These are phyloP conservation scores for Lentinula novae-zelandiae DNA, from an alignment of 1,284 basidiomycete species.

Conservation along the genomic window DNA sequence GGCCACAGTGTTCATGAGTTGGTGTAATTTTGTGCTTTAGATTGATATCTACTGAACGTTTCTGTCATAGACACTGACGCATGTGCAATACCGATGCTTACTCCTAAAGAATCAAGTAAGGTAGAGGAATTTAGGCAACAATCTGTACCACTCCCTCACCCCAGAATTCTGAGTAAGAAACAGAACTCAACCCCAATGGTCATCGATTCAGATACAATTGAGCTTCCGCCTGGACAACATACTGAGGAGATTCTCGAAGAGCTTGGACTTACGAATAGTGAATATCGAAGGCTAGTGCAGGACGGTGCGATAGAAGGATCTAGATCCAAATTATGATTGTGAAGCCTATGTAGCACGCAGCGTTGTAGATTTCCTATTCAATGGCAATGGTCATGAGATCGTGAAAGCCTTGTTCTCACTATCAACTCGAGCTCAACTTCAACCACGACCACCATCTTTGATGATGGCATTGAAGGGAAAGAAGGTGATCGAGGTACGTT, in stretches of 20 bases:
- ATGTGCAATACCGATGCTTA: conserved; percentile 74
- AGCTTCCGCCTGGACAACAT: conserved; percentile 48
- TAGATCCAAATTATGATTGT: conserved; percentile 13
- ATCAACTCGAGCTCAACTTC: background rate
- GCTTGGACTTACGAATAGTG: conserved; percentile 36
- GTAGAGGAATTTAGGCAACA: conserved; percentile 29
- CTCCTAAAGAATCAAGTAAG: conserved; percentile 52
- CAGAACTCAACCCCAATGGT: conserved; percentile 13
- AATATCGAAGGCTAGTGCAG: conserved; percentile 32
- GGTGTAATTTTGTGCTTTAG: background rate
- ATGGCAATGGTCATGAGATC: background rate
- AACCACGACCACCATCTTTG: background rate
- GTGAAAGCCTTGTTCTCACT: background rate
- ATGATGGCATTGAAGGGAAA: conserved; percentile 9
- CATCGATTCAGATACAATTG: conserved; percentile 13
- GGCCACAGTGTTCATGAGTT: conserved; percentile 57
- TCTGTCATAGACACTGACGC: conserved; percentile 60
- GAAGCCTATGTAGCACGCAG: background rate
- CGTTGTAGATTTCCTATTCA: no score
- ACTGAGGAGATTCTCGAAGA: conserved; percentile 49
- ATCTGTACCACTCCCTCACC: conserved; percentile 47
- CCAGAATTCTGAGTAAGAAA: conserved; percentile 33
- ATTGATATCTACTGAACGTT: background rate
- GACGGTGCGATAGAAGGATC: conserved; percentile 40
- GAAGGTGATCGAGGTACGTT: conserved; percentile 9